phyloP scores from a whole-genome alignment of 371 early-diverging fungal genomes.

The Dichotomocladium elegans region DNA sequence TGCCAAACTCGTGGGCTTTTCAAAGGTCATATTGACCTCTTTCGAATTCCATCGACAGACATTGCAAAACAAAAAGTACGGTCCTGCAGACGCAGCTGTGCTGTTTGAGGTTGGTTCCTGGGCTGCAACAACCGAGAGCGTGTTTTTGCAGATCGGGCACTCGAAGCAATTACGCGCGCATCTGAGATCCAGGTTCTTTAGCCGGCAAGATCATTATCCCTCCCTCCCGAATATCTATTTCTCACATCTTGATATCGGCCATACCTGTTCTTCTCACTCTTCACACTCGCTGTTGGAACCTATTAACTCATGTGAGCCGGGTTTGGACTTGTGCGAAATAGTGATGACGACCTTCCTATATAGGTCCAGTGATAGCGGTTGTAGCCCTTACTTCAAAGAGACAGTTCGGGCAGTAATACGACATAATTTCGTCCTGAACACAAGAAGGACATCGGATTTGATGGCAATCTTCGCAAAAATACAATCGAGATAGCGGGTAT shows the following conservation, averaged over 20 bases:
- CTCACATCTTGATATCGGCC: background rate
- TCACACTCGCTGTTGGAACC: constrained; percentile 90
- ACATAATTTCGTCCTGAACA: constrained; percentile 79
- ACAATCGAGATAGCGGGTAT: constrained; percentile 69
- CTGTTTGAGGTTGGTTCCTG: constrained; percentile 42
- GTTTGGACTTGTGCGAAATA: too few relatives aligned
- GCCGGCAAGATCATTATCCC: too few relatives aligned
- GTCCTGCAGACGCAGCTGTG: constrained; percentile 26
- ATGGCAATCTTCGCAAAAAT: constrained; percentile 87
- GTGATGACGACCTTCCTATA: too few relatives aligned
- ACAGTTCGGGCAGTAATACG: constrained; percentile 93
- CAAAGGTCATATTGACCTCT: constrained; percentile 85
- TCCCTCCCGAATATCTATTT: background rate
- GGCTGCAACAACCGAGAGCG: constrained; percentile 74
- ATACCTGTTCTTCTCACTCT: constrained; percentile 87
- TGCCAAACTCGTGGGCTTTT: constrained; percentile 88
- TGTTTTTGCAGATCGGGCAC: constrained; percentile 87
- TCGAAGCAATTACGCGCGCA: constrained; percentile 94
- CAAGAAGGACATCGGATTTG: constrained; percentile 80
- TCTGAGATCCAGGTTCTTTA: constrained; percentile 46
- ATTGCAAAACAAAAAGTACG: constrained; percentile 73
- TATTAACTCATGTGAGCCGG: constrained; percentile 5
- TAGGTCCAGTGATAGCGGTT: background rate
- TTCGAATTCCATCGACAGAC: constrained; percentile 92
- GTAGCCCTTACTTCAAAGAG: constrained; percentile 72